These are phyloP conservation scores for maize (Zea mays) DNA, from an alignment of 176 grass and related monocot genomes.

Conservation along the genomic window DNA sequence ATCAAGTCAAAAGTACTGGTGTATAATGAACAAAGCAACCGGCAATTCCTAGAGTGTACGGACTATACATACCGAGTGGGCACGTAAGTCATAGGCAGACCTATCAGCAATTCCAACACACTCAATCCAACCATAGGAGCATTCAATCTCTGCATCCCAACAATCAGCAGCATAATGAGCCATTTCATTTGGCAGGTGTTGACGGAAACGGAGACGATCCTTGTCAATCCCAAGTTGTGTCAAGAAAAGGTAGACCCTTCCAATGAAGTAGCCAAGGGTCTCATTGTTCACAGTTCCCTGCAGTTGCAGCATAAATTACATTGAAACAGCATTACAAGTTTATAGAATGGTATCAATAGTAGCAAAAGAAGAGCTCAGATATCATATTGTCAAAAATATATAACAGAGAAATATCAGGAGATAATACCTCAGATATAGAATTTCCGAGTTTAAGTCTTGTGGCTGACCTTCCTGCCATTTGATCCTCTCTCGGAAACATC, in stretches of 20 bases:
- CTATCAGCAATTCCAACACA: constrained; percentile 99
- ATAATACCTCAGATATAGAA: constrained; percentile 71
- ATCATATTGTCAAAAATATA: constrained; percentile 2
- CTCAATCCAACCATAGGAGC: constrained; percentile 97
- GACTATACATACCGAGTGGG: constrained; percentile 68
- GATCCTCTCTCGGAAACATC: constrained; percentile 85
- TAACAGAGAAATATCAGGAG: constrained; percentile 14
- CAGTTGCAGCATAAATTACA: constrained; percentile 16
- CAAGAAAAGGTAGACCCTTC: constrained; percentile 89
- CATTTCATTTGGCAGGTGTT: constrained; percentile 96
- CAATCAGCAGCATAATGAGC: constrained; percentile 98
- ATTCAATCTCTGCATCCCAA: constrained; percentile 98
- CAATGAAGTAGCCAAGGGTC: constrained; percentile 92
- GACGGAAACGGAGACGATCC: constrained; percentile 79
- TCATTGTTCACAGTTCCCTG: constrained; percentile 91
- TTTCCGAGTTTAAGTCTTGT: constrained; percentile 47
- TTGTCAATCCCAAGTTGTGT: constrained; percentile 85
- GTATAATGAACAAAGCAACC: background rate
- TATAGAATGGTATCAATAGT: constrained; percentile 2
- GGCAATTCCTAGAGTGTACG: background rate
- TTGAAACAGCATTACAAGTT: background rate
- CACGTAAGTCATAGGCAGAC: constrained; percentile 80
- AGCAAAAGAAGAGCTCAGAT: constrained; percentile 12
- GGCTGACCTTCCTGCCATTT: constrained; percentile 62
- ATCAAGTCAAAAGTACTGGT: no score